Evolutionary conservation across 495 filamentous ascomycete genomes (phyloP), one percentile per base, ranked within the genome.

Genomic region (Xylaria telfairii): DNA sequence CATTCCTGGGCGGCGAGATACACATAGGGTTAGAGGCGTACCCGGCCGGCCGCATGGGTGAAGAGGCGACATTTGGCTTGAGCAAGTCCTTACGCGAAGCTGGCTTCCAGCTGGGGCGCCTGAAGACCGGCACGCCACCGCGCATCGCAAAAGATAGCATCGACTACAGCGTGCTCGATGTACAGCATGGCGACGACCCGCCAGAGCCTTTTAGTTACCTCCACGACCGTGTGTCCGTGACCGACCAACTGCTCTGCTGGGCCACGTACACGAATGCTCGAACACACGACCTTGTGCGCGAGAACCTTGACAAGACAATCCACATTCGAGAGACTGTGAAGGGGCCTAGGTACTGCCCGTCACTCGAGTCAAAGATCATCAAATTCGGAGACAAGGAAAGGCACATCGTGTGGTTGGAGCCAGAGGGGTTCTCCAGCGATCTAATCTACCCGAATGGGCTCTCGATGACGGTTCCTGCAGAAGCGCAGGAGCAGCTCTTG

Each of bases 381-480:
- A 90, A 93, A 15, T 99, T 99, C 78, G 83, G 85, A 21, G 82
- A 93, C 67, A 93, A 91, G 76, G 83, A 88, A n/a, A 84, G 83
- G 26, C 96, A 99, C 76, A 91, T 94, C 64, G 90, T 99, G 51
- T 99, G 96, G 96, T 88, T 99, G 7, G 96, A 99, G 77, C 96
- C 96, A 0, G 96, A 99, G 83, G 96, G 96, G 19, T 96, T 98
- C 77, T 87, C 95, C 70, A 96, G 89, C 78, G 89, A 97, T 71
- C 88, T 97, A 56, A 90, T 99, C 72, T 99, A 99, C 81, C 96
- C 96, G 5, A 98, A 98, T 75, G 96, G 96, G 4, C 93, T 99
- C 37, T 96, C 93, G 24, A 98, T 98, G 94, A 98, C 96, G 0
- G 88, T 99, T 10, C 96, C 96, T 0, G 92, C 88, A 24, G 91